Base-by-base conservation (phyloP, 768 basidiomycete species). In the Rhodotorula paludigena region DNA sequence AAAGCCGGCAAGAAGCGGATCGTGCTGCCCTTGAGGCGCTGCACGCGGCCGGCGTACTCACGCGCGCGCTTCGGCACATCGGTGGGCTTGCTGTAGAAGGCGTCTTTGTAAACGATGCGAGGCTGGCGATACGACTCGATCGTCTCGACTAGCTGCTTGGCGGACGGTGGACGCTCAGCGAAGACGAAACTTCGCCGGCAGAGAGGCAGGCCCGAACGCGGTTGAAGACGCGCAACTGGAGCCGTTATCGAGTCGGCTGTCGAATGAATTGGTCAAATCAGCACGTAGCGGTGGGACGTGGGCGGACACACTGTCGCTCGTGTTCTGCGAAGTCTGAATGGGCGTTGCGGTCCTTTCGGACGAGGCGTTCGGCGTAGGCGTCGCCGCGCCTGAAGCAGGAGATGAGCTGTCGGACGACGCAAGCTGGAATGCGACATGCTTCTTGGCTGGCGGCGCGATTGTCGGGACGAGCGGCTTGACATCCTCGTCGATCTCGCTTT, bases 41-140 rank as follows among this genome's bases (percentile, higher is more conserved):
- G 93, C n/a, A 84, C 74, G 1, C 89, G 77, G 0, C 92, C 92
- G 30, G 86, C 91, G 77, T 87, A 92, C 79, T 90, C 88, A 73
- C 85, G 82, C 5, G 86, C 78, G n/a, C 80, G 78, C 39, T 82
- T 82, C 1, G 91, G 87, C 0, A 86, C 82, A 76, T 98, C 94
- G 8, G 73, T 72, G 32, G 82, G 81, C 57, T 84, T 83, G 11
- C 89, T 90, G 75, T 90, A 99, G 78, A 84, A 87, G 0, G 93
- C 89, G n/a, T 83, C 80, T 52, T 82, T 84, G 78, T 96, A 93
- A 32, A 88, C 77, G 71, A 84, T 85, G 53, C 76, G 79, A 8
- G 85, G 83, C 12, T 89, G 76, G 10, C 74, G 75, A 42, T 18
- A 45, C 0, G 38, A 55, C 30, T 81, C 82, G 70, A 83, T 78